phyloP scores from a whole-genome alignment of 2,329 filamentous ascomycete species.

The Tetracladium maxilliforme region DNA sequence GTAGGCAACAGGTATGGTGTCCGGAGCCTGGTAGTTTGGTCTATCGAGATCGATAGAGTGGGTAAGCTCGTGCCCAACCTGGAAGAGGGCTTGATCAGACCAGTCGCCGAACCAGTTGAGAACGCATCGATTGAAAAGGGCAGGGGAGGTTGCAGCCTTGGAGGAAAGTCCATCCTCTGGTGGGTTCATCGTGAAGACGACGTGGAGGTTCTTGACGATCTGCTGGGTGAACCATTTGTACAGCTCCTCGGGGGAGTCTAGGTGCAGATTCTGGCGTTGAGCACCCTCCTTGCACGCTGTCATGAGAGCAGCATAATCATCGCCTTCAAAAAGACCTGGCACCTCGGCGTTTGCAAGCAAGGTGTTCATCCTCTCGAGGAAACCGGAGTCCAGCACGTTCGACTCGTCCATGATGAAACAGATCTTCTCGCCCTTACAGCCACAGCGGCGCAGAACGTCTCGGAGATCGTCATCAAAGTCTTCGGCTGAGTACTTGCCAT shows the following conservation, averaged over 20 bases:
- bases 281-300: conserved; percentile 97
- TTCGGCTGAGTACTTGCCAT: conserved; percentile 94
- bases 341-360: conserved; percentile 98
- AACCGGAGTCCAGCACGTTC: conserved; percentile 95
- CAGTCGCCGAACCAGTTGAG: conserved; percentile 99
- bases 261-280: conserved; percentile 82
- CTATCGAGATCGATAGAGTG: conserved; percentile 93
- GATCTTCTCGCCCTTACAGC: conserved; percentile 97
- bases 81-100: conserved; percentile 98
- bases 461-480: conserved; percentile 97
- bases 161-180: conserved; percentile 89
- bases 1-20: conserved; percentile 87
- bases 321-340: conserved; percentile 95
- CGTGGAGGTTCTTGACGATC: conserved; percentile 96
- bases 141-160: conserved; percentile 93
- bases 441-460: conserved; percentile 82
- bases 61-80: conserved; percentile 90
- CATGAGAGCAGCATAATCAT: conserved; percentile 97
- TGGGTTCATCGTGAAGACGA: conserved; percentile 99
- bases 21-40: conserved; percentile 69
- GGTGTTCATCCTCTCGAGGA: conserved; percentile 98
- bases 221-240: conserved; percentile 99
- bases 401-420: conserved; percentile 99
- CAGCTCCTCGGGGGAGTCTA: conserved; percentile 97
- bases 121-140: conserved; percentile 97